Evolutionary conservation across 768 basidiomycete species (phyloP), one percentile per base, ranked within the genome.

Genomic region (Lactarius deliciosus): DNA sequence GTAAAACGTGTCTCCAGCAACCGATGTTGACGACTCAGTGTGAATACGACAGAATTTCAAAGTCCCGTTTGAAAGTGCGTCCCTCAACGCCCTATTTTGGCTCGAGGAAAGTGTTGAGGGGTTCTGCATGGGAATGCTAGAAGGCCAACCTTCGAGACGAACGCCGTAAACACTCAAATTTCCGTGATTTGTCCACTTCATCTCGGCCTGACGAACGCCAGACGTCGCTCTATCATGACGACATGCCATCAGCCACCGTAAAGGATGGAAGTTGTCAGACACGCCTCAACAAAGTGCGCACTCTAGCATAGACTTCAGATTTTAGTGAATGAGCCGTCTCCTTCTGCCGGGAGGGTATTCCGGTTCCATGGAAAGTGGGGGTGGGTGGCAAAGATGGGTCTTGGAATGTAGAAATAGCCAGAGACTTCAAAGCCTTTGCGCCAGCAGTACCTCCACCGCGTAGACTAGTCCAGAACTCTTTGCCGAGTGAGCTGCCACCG

Each of bases 131-230:
- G 87, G 87, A 28, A 90, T 80, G 36, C 76, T 76, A 28, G 79
- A 66, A 11, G 88, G 88, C 88, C 88, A 90, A 50, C 88, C 88
- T 16, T 84, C 78, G 55, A 89, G 74, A 61, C 78, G 81, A 38
- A 90, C 84, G 11, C 85, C 85, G 69, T 87, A 89, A 7, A 77
- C 57, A 69, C 80, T 77, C 60, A 90, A 73, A 54, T 83, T 79
- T 30, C 84, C 81, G 59, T 83, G 87, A 72, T 87, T 88, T 10
- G 85, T 85, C 88, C 88, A 90, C 73, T 86, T 89, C 88, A 90
- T 90, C 71, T 90, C 88, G 25, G 88, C 87, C 62, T 80, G 85
- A 13, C 84, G 85, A 22, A 85, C 75, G 9, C 87, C 86, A 69
- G 85, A 86, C 8, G 79, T 80, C 5, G 79, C 72, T 73, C 88